A percentile compares a stretch with the other conserved stretches of the same genome.
phyloP scores from a whole-genome alignment of 495 filamentous ascomycete species.

The Daldinia concentrica region DNA sequence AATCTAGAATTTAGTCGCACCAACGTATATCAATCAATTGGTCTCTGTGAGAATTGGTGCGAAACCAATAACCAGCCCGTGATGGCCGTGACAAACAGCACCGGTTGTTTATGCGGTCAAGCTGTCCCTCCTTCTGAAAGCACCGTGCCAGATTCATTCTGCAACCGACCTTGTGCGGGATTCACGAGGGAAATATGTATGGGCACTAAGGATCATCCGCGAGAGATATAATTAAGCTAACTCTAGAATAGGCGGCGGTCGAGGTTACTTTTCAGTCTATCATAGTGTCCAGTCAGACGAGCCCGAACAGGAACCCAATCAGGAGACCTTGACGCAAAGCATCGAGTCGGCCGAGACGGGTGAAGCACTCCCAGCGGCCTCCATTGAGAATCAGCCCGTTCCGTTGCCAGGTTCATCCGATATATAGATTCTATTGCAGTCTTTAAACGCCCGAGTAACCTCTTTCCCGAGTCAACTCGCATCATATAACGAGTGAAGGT shows the following conservation, averaged over 20 bases:
- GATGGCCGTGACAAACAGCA: slow-evolving; percentile 23
- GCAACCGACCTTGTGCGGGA: slow-evolving; percentile 19
- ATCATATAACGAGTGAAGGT: background rate
- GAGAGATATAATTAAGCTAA: background rate
- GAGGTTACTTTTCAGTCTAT: slow-evolving; percentile 30
- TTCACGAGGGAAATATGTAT: slow-evolving; percentile 24
- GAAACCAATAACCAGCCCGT: background rate
- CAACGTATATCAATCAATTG: slow-evolving; percentile 18
- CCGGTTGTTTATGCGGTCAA: slow-evolving; percentile 26
- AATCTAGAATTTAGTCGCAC: slow-evolving; percentile 2
- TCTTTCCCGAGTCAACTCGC: background rate
- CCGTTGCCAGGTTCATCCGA: background rate
- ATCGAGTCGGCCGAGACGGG: background rate
- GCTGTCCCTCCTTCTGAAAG: background rate
- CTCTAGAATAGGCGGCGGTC: slow-evolving; percentile 21
- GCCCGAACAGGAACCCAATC: background rate
- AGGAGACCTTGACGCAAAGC: slow-evolving; percentile 4
- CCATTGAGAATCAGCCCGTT: background rate
- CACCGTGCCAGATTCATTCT: slow-evolving; percentile 11
- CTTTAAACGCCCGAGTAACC: background rate
- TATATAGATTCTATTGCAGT: background rate
- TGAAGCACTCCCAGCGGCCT: background rate
- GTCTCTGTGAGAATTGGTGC: slow-evolving; percentile 1
- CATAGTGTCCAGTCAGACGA: background rate
- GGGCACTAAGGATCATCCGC: background rate